A percentile compares a stretch with the other conserved stretches of the same genome.
These are phyloP conservation scores for Cladosporium colombiae DNA, from an alignment of 2,329 filamentous ascomycete genomes.

Conservation along the genomic window DNA sequence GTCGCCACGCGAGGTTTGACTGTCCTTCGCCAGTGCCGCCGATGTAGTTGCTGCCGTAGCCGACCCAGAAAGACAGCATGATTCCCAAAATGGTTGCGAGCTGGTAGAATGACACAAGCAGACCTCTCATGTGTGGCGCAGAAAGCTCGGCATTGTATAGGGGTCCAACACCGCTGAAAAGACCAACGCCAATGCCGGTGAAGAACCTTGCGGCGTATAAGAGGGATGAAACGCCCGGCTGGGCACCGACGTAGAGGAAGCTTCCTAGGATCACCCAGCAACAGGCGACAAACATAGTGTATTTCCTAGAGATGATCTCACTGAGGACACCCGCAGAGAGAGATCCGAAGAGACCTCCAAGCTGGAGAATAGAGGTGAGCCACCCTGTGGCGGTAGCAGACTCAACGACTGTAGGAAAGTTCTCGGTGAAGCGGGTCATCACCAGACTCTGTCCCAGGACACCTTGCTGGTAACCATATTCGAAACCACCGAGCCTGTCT, in stretches of 20 bases:
- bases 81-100: constrained; percentile 10
- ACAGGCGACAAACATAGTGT: constrained; percentile 8
- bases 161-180: not conserved
- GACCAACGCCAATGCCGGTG: constrained; percentile 7
- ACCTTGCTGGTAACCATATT: constrained; percentile 58
- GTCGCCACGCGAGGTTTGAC: constrained; percentile 43
- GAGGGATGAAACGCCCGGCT: constrained; percentile 16
- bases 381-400: constrained; percentile 23
- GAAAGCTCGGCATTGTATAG: constrained; percentile 10
- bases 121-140: constrained; percentile 1
- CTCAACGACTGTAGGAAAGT: constrained; percentile 22
- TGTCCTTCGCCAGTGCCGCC: constrained; percentile 31
- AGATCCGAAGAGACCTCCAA: constrained; percentile 18
- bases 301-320: constrained; percentile 9
- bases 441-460: constrained; percentile 57
- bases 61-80: constrained; percentile 24
- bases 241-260: constrained; percentile 21
- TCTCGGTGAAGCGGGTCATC: constrained; percentile 43
- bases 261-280: constrained; percentile 5
- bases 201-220: constrained; percentile 9
- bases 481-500: constrained; percentile 52
- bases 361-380: constrained; percentile 25
- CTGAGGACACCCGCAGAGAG: not conserved
- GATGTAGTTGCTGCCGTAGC: constrained; percentile 30
- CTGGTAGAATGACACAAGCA: constrained; percentile 8